phyloP scores from a whole-genome alignment of 2,329 filamentous ascomycete genomes.

The Ophiobolus disseminans region DNA sequence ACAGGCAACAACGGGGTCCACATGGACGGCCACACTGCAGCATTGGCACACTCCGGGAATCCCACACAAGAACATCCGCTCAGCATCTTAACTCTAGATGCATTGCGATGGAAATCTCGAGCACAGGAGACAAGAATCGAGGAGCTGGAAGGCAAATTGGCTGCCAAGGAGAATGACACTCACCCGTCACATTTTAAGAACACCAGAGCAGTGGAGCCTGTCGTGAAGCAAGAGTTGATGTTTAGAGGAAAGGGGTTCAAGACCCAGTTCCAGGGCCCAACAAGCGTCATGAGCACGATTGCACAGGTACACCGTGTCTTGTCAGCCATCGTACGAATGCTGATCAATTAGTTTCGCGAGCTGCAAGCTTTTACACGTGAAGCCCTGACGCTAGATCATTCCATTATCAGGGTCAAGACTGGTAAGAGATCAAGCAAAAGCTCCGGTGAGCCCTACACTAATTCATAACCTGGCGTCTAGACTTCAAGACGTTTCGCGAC shows the following conservation, averaged over 20 bases:
- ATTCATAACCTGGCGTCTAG: too few species aligned
- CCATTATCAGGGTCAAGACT: slow-evolving; percentile 37
- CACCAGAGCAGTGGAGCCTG: slow-evolving; percentile 20
- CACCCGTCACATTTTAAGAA: slow-evolving; percentile 25
- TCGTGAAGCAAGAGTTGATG: slow-evolving; percentile 47
- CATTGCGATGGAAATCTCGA: slow-evolving; percentile 36
- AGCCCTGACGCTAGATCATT: slow-evolving; percentile 36
- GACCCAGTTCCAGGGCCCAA: slow-evolving; percentile 54
- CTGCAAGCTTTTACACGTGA: slow-evolving; percentile 45
- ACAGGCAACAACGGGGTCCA: slow-evolving; percentile 25
- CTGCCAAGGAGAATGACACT: slow-evolving; percentile 25
- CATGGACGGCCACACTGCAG: slow-evolving; percentile 21
- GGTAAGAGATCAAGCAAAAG: too few species aligned
- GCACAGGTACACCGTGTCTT: slow-evolving; percentile 32
- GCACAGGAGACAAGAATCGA: slow-evolving; percentile 42
- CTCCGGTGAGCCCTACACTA: too few species aligned
- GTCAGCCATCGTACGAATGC: background rate
- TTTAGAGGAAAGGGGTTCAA: slow-evolving; percentile 55
- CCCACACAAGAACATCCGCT: slow-evolving; percentile 6
- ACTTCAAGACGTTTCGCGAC: slow-evolving; percentile 44
- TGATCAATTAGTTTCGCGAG: slow-evolving; percentile 43
- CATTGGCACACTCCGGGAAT: slow-evolving; percentile 11
- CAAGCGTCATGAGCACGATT: slow-evolving; percentile 48
- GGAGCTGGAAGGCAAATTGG: slow-evolving; percentile 39
- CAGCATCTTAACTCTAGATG: slow-evolving; percentile 18